Conservation (phyloP, 1,284 basidiomycete genomes). For the Puccinia horiana region DNA sequence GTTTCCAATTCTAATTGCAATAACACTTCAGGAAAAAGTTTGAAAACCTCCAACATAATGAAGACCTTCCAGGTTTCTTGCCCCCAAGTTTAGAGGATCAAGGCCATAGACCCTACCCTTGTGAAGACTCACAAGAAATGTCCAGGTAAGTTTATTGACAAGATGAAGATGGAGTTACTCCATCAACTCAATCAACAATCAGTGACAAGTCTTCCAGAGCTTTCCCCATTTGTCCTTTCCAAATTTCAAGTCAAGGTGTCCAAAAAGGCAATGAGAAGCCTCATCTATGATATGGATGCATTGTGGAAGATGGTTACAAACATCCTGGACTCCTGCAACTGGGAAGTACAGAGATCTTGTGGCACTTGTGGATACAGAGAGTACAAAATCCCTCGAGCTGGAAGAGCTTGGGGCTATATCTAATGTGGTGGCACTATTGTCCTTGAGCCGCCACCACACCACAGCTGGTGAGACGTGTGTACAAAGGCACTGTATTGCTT, state of each 20-base stretch:
- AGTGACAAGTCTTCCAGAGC: background rate
- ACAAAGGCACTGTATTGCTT: too few species aligned
- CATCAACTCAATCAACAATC: background rate
- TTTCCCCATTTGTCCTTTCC: background rate
- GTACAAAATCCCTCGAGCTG: too few species aligned
- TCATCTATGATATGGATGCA: constrained; percentile 3
- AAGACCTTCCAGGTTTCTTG: background rate
- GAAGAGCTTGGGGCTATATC: too few species aligned
- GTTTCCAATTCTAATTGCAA: background rate
- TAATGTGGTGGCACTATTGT: too few species aligned
- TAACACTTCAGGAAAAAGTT: background rate
- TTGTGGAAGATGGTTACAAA: background rate
- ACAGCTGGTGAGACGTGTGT: too few species aligned
- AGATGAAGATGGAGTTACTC: constrained; percentile 8
- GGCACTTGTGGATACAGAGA: background rate
- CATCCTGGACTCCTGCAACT: constrained; percentile 5
- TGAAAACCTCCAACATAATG: background rate
- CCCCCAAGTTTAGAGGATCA: background rate
- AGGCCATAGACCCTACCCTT: background rate
- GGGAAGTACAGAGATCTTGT: background rate
- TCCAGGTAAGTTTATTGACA: background rate
- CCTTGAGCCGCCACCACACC: too few species aligned
- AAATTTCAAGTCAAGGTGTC: background rate
- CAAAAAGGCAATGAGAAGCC: background rate
- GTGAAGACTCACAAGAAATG: constrained; percentile 1